Evolutionary conservation across 2,329 filamentous ascomycete genomes (phyloP).

Genomic region (Ophiostoma angusticollis): DNA sequence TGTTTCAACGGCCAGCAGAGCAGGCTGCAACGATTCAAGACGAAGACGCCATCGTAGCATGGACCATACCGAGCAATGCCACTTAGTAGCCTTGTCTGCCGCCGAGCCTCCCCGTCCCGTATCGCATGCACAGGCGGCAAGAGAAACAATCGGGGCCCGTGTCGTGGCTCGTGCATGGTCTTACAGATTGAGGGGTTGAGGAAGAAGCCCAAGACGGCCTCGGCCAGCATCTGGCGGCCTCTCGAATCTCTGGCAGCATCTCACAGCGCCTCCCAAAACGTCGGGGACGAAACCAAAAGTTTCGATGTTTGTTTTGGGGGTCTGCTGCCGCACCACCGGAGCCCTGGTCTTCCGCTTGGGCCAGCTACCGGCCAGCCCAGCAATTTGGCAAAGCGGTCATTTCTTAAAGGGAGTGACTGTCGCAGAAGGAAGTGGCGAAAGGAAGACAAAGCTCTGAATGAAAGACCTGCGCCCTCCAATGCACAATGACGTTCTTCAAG

Average conservation of each 20-base stretch:
- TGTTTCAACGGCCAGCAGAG: no score
- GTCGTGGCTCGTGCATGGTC: conserved; percentile 7
- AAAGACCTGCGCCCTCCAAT: no score
- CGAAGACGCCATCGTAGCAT: no score
- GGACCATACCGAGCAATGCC: no score
- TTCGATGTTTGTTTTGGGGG: conserved; percentile 10
- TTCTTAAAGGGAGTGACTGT: neutral
- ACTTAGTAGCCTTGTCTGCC: no score
- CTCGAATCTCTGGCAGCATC: neutral
- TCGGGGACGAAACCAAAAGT: conserved; percentile 8
- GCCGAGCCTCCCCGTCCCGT: neutral
- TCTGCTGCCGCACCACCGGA: conserved; percentile 4
- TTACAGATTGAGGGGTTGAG: conserved; percentile 2
- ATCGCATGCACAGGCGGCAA: conserved; percentile 5
- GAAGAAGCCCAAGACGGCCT: no score
- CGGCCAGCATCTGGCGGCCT: no score
- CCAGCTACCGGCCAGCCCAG: no score
- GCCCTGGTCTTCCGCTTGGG: conserved; percentile 1
- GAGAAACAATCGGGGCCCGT: conserved; percentile 5
- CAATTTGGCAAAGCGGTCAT: no score
- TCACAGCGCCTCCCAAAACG: conserved; percentile 5
- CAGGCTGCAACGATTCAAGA: no score
- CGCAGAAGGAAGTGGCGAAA: neutral
- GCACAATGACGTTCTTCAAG: no score
- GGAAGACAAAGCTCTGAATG: no score